Evolutionary conservation across 2,329 filamentous ascomycete species (phyloP).

Genomic region (Dendryphion nanum): DNA sequence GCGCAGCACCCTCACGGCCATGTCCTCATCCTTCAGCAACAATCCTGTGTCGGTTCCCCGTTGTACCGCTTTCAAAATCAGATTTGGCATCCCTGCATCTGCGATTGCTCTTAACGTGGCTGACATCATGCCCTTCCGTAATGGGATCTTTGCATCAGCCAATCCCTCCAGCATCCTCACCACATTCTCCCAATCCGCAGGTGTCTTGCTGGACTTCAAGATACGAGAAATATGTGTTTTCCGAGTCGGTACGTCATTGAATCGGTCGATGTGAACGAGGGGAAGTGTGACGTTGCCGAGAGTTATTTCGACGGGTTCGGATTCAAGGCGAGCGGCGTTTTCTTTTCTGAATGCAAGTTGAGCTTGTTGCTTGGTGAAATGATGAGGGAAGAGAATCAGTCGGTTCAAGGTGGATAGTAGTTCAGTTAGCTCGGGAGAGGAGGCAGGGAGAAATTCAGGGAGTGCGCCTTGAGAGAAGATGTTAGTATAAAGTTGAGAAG

Average conservation of each 20-base stretch:
- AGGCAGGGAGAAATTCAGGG: constrained; percentile 42
- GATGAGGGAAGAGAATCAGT: constrained; percentile 45
- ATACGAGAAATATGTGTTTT: constrained; percentile 13
- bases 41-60: constrained; percentile 24
- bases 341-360: constrained; percentile 44
- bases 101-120: constrained; percentile 20
- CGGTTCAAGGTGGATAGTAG: constrained; percentile 43
- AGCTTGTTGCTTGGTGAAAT: constrained; percentile 42
- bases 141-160: constrained; percentile 20
- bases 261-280: constrained; percentile 32
- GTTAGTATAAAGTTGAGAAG: constrained; percentile 5
- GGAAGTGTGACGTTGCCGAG: constrained; percentile 39
- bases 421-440: constrained; percentile 41
- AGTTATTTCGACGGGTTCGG: constrained; percentile 42
- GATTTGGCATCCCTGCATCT: constrained; percentile 19
- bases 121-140: constrained; percentile 12
- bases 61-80: constrained; percentile 31
- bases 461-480: constrained; percentile 29
- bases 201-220: constrained; percentile 17
- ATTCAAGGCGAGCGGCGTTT: constrained; percentile 41
- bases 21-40: constrained; percentile 13
- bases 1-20: constrained; percentile 36
- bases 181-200: constrained; percentile 37
- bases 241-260: constrained; percentile 16
- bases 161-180: constrained; percentile 31